Percentiles rank a stretch among this genome's conserved stretches.
Conservation (phyloP, 805 yeast genomes). For the Candida berthetii region DNA sequence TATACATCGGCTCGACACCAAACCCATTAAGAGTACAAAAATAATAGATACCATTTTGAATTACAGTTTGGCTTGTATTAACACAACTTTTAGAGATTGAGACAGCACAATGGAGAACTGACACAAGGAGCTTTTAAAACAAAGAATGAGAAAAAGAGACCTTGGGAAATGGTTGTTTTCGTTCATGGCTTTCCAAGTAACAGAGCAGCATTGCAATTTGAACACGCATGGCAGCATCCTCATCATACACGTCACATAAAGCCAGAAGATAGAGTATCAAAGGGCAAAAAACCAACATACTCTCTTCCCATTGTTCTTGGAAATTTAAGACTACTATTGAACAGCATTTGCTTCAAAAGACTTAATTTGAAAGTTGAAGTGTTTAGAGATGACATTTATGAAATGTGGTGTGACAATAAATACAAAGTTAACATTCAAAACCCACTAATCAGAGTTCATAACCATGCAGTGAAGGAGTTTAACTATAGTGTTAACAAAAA, state of each 20-base stretch:
- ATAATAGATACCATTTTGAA: no score
- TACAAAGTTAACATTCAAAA: slow-evolving; percentile 16
- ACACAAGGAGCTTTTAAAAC: slow-evolving; percentile 71
- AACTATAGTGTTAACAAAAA: no score
- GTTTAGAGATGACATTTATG: slow-evolving; percentile 26
- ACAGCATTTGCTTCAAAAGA: slow-evolving; percentile 34
- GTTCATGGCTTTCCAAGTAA: slow-evolving; percentile 72
- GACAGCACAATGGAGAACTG: slow-evolving; percentile 77
- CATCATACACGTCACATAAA: slow-evolving; percentile 57
- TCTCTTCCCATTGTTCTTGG: slow-evolving; percentile 42
- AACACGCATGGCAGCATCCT: slow-evolving; percentile 80
- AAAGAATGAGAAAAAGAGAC: slow-evolving; percentile 47
- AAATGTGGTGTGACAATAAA: slow-evolving; percentile 8
- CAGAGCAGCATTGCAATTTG: slow-evolving; percentile 69
- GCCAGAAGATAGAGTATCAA: slow-evolving; percentile 29
- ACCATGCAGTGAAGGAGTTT: slow-evolving; percentile 15
- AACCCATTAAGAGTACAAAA: slow-evolving; percentile 46
- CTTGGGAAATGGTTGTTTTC: slow-evolving; percentile 64
- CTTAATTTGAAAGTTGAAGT: slow-evolving; percentile 42
- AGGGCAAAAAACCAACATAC: slow-evolving; percentile 29
- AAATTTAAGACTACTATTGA: slow-evolving; percentile 36
- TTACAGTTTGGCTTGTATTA: neutral
- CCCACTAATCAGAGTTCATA: slow-evolving; percentile 28
- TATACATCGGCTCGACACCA: slow-evolving; percentile 81
- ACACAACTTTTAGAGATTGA: slow-evolving; percentile 36